phyloP scores from a whole-genome alignment of 768 basidiomycete species.

The Phaffia tasmanica region DNA sequence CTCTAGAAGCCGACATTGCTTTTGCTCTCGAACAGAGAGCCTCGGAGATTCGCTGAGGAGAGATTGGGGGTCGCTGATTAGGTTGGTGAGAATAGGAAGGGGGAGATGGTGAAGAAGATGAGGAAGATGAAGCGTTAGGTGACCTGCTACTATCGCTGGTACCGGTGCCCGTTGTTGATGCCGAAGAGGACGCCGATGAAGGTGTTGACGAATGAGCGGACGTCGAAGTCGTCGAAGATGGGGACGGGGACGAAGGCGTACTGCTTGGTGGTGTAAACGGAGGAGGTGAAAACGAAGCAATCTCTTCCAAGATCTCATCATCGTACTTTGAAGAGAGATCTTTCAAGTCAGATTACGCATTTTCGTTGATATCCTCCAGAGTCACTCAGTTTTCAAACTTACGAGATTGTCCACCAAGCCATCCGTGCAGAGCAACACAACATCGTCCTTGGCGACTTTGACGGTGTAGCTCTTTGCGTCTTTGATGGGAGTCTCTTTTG shows the following conservation, averaged over 20 bases:
- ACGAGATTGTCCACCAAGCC: constrained; percentile 39
- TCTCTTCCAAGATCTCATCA: constrained; percentile 37
- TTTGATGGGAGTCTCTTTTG: constrained; percentile 49
- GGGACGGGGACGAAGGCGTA: constrained; percentile 3
- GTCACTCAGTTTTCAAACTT: constrained; percentile 18
- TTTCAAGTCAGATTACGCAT: background rate
- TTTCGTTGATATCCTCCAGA: background rate
- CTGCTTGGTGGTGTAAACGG: background rate
- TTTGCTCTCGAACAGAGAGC: constrained; percentile 35
- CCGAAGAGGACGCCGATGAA: constrained; percentile 5
- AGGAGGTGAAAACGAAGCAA: constrained; percentile 33
- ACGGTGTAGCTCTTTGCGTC: constrained; percentile 54
- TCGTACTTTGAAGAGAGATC: constrained; percentile 32
- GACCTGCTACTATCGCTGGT: no score
- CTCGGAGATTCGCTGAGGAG: constrained; percentile 36
- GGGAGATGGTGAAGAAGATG: constrained; percentile 23
- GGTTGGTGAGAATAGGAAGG: constrained; percentile 29
- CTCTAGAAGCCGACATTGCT: constrained; percentile 5
- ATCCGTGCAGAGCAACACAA: constrained; percentile 37
- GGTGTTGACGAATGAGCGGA: constrained; percentile 29
- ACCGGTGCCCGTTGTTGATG: no score
- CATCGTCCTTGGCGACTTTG: constrained; percentile 40
- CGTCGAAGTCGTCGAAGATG: constrained; percentile 22
- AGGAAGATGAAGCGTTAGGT: constrained; percentile 2
- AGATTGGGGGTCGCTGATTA: constrained; percentile 29